Evolutionary conservation across 2,329 filamentous ascomycete genomes (phyloP), one percentile per base, ranked within the genome.

Genomic region (Bipolaris sorokiniana): DNA sequence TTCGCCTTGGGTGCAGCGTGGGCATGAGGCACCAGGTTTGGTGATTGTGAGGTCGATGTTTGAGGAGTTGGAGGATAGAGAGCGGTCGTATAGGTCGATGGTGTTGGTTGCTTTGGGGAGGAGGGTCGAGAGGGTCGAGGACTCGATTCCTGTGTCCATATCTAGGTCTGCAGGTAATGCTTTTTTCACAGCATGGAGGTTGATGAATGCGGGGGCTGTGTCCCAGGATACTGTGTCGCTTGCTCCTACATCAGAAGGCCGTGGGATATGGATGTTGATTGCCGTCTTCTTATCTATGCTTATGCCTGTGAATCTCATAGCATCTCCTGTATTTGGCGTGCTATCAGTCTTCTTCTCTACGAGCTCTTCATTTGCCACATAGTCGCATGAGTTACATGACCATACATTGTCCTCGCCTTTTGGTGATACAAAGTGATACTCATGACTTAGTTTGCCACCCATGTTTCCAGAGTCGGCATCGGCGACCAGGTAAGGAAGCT

Each of bases 401-500:
- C 96, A 86, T 36, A 99, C 83, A 1, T 86, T 88, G 69, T 99
- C 95, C 74, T 98, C 95, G 7, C 95, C 95, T 48, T 90, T 88
- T 0, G 84, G 72, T 28, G 88, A 91, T 1, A 89, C 84, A 48
- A 97, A 88, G 72, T 97, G 95, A 72, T 96, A 99, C 70, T 99
- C 95, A 73, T 99, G 95, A 74, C 93, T 98, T 36, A 97, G 78
- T 64, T 88, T 89, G 11, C 95, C 95, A 31, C 95, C 95, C 86
- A 99, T 99, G 64, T 92, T 91, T n/a, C 95, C 95, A 1, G 94
- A 97, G 74, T 93, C 93, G 6, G 95, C 95, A 66, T 91, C 87
- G 1, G 94, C 94, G 18, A 96, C 88, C 0, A 96, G 76, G 64
- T 95, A 91, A 0, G 92, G 92, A 13, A 99, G 76, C 64, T 89